A percentile compares a stretch with the other conserved stretches of the same genome.
These are phyloP conservation scores for Colletotrichum liriopes DNA, from an alignment of 2,329 filamentous ascomycete genomes.

Conservation along the genomic window DNA sequence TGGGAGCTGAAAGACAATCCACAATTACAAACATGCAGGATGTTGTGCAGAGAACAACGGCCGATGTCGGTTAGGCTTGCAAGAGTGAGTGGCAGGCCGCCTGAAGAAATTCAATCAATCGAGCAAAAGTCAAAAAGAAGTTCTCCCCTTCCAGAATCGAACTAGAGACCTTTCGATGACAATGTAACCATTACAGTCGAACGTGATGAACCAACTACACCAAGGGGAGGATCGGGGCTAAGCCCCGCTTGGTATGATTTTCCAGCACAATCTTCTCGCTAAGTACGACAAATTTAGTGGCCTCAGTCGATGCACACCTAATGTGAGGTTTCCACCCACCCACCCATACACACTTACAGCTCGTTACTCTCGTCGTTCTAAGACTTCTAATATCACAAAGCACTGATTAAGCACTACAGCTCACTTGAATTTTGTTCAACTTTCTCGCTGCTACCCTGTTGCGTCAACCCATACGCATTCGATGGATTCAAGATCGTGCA, in stretches of 20 bases:
- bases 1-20: neutral
- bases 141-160: constrained; percentile 43
- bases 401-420: neutral
- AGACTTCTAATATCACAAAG: neutral
- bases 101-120: neutral
- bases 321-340: neutral
- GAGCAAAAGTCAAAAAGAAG: constrained; percentile 44
- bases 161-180: constrained; percentile 43
- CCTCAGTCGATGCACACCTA: too few species aligned
- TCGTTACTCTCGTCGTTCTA: neutral
- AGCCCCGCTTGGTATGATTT: constrained; percentile 25
- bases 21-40: neutral
- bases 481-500: too few species aligned
- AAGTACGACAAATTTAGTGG: neutral
- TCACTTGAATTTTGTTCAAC: accelerated
- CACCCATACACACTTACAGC: neutral
- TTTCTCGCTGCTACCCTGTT: neutral
- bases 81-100: neutral
- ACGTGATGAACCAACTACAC: constrained; percentile 45
- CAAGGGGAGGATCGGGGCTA: constrained; percentile 34
- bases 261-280: accelerated
- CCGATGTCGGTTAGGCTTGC: neutral
- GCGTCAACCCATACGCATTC: neutral
- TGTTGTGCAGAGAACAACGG: neutral
- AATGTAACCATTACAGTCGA: constrained; percentile 42